Percentiles rank a stretch among this genome's conserved stretches.
phyloP scores from a whole-genome alignment of 164 flowering plant species.

The Vitis labrusca region DNA sequence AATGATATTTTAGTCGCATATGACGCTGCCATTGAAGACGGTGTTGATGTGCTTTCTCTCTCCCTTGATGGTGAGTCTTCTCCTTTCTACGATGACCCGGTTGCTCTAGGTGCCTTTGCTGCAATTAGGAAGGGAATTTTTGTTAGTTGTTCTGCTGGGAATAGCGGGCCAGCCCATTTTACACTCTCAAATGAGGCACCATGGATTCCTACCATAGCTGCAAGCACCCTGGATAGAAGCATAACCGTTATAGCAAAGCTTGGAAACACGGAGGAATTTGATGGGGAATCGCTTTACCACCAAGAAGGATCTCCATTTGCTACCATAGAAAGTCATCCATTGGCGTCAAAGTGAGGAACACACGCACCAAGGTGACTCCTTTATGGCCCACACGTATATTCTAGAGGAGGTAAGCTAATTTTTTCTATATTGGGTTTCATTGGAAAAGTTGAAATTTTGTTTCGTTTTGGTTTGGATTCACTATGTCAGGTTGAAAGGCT shows the following conservation, averaged over 20 bases:
- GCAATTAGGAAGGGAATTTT: slow-evolving; percentile 32
- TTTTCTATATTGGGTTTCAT: too few relatives aligned
- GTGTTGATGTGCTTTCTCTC: slow-evolving; percentile 29
- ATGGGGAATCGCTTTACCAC: slow-evolving; percentile 37
- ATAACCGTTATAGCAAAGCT: slow-evolving; percentile 23
- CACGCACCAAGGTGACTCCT: too few relatives aligned
- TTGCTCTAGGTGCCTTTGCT: slow-evolving; percentile 23
- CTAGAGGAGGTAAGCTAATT: too few relatives aligned
- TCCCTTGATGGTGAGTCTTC: slow-evolving; percentile 16
- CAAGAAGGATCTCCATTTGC: background rate
- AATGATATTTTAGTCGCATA: slow-evolving; percentile 22
- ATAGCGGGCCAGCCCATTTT: slow-evolving; percentile 15
- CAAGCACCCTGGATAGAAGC: slow-evolving; percentile 31
- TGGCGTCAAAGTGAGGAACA: too few relatives aligned
- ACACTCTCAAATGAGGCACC: slow-evolving; percentile 29
- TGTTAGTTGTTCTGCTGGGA: slow-evolving; percentile 30
- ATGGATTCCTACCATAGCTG: slow-evolving; percentile 39
- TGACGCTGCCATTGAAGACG: slow-evolving; percentile 35
- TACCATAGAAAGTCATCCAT: too few relatives aligned
- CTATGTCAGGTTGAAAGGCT: too few relatives aligned
- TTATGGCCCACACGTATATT: too few relatives aligned
- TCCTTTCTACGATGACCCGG: slow-evolving; percentile 7
- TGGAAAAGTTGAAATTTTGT: too few relatives aligned
- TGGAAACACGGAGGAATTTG: slow-evolving; percentile 17
- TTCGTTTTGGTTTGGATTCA: too few relatives aligned